Evolutionary conservation across 2,329 filamentous ascomycete genomes (phyloP).

Genomic region (Sclerotinia borealis): DNA sequence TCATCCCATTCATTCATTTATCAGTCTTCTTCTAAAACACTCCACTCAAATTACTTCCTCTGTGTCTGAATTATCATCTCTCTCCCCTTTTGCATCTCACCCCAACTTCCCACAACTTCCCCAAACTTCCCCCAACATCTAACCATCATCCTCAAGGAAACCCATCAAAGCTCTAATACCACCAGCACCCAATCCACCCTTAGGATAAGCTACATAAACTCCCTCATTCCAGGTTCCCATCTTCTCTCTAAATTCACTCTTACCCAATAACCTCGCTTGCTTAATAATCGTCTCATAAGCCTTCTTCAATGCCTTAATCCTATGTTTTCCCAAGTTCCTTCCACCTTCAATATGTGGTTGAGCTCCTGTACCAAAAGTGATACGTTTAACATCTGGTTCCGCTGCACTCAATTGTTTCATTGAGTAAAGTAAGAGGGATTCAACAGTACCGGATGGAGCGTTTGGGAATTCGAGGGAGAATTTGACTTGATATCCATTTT

Average conservation of each 20-base stretch:
- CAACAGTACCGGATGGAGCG: conserved; percentile 80
- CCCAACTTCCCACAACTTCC: not conserved
- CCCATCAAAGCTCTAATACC: conserved; percentile 81
- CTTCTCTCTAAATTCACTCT: conserved; percentile 87
- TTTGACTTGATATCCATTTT: conserved; percentile 89
- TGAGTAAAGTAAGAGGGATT: conserved; percentile 70
- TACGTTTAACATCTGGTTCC: conserved; percentile 52
- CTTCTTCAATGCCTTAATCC: conserved; percentile 73
- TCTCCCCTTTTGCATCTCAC: no score
- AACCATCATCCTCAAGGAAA: conserved; percentile 71
- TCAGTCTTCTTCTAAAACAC: not conserved
- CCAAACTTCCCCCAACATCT: not conserved
- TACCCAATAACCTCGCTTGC: conserved; percentile 74
- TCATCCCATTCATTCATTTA: no score
- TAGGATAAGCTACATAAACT: conserved; percentile 85
- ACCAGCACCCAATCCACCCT: conserved; percentile 73
- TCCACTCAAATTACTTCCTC: not conserved
- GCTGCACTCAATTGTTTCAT: conserved; percentile 48
- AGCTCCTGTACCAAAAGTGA: conserved; percentile 86
- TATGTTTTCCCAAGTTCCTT: conserved; percentile 72
- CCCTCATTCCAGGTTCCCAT: conserved; percentile 79
- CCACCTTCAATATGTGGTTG: conserved; percentile 68
- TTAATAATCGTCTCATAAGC: conserved; percentile 78
- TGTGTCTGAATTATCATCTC: not conserved
- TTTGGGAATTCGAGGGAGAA: conserved; percentile 92